Conservation (phyloP, 2,329 filamentous ascomycete genomes). For the Cordyceps farinosa region DNA sequence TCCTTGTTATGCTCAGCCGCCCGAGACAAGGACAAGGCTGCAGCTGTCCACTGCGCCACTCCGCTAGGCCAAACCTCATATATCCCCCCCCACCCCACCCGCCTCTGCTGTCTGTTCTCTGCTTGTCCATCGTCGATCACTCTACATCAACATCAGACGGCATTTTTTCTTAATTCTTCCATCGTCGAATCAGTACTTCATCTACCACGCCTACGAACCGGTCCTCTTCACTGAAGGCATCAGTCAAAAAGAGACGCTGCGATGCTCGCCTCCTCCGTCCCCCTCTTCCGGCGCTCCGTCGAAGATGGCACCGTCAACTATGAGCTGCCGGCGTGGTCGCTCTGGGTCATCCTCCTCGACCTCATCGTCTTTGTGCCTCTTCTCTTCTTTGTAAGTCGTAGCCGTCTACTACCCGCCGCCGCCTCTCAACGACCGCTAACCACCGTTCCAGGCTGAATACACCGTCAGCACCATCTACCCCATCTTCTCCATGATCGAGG, state of each 20-base stretch:
- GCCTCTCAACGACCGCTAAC: not conserved
- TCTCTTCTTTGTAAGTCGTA: constrained; percentile 34
- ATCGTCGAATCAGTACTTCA: not conserved
- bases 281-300: constrained; percentile 7
- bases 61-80: not conserved
- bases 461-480: constrained; percentile 49
- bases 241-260: not conserved
- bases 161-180: not conserved
- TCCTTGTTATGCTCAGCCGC: not conserved
- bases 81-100: not conserved
- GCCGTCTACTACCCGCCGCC: not conserved
- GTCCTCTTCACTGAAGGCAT: not conserved
- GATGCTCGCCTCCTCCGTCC: constrained; percentile 4
- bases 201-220: not conserved
- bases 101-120: not conserved
- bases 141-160: not conserved
- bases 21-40: not conserved
- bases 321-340: constrained; percentile 34
- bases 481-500: constrained; percentile 55
- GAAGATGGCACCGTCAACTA: constrained; percentile 11
- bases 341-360: constrained; percentile 32
- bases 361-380: constrained; percentile 41
- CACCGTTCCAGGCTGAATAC: constrained; percentile 43
- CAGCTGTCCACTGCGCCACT: constrained; percentile 9
- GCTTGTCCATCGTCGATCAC: not conserved